Evolutionary conservation across 2,329 filamentous ascomycete species (phyloP).

Genomic region (Penicillium sumatraense): DNA sequence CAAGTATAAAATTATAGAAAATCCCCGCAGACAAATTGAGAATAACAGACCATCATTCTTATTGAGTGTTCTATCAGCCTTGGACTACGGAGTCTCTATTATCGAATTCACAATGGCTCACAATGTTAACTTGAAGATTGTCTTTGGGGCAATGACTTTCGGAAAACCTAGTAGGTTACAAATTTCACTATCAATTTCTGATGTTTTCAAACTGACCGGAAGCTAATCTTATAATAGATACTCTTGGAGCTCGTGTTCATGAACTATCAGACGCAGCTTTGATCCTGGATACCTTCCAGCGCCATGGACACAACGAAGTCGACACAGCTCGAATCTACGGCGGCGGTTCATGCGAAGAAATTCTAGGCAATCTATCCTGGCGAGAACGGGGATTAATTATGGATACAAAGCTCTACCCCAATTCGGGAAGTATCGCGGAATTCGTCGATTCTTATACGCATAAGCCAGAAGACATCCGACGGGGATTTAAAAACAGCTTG

Average conservation of each 20-base stretch:
- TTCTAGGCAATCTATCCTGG: conserved; percentile 41
- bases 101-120: neutral
- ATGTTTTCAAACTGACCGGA: neutral
- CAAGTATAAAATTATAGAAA: neutral
- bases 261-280: conserved; percentile 21
- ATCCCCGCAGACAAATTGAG: neutral
- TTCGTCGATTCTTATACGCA: conserved; percentile 32
- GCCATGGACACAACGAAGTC: conserved; percentile 32
- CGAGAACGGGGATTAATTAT: conserved; percentile 45
- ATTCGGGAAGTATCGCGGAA: conserved; percentile 20
- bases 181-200: neutral
- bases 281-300: conserved; percentile 36
- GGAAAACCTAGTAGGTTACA: conserved; percentile 34
- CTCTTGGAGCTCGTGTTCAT: conserved; percentile 19
- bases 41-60: neutral
- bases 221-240: neutral
- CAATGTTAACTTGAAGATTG: conserved; percentile 10
- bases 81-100: neutral
- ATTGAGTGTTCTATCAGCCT: too few species aligned
- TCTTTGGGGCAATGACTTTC: conserved; percentile 47
- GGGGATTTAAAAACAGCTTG: conserved; percentile 42
- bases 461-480: conserved; percentile 36
- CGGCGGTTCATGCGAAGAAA: conserved; percentile 38
- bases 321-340: conserved; percentile 39
- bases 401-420: conserved; percentile 51